These are phyloP conservation scores for Trichoderma oligosporum DNA, from an alignment of 2,329 filamentous ascomycete species.

Conservation along the genomic window DNA sequence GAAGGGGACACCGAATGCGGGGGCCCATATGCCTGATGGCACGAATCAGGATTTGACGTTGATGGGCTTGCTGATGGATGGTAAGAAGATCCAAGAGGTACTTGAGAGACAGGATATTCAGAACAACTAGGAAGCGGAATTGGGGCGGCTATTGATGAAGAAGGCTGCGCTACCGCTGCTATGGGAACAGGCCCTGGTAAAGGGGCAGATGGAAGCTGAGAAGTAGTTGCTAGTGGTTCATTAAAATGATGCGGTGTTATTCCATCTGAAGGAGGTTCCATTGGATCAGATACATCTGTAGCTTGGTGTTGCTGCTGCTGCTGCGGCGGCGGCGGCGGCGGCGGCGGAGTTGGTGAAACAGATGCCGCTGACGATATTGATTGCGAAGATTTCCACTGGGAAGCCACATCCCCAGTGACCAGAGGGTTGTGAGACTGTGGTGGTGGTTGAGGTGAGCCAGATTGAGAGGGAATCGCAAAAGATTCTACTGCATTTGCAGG, in stretches of 20 bases:
- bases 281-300: neutral
- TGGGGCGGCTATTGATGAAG: neutral
- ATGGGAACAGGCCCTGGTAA: neutral
- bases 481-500: neutral
- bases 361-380: neutral
- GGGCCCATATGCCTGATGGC: slow-evolving; percentile 15
- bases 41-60: neutral
- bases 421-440: neutral
- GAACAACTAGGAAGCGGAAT: neutral
- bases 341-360: neutral
- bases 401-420: neutral
- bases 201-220: neutral
- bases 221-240: neutral
- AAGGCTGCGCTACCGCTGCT: neutral
- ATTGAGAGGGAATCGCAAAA: neutral
- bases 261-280: neutral
- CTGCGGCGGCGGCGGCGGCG: no score
- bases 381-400: neutral
- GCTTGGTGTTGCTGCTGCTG: neutral
- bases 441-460: neutral
- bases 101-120: neutral
- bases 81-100: neutral
- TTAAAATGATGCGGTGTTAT: slow-evolving; percentile 27
- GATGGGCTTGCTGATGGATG: neutral
- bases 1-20: neutral